phyloP scores from a whole-genome alignment of 2,329 filamentous ascomycete genomes.

The Penicillium verrucosum region DNA sequence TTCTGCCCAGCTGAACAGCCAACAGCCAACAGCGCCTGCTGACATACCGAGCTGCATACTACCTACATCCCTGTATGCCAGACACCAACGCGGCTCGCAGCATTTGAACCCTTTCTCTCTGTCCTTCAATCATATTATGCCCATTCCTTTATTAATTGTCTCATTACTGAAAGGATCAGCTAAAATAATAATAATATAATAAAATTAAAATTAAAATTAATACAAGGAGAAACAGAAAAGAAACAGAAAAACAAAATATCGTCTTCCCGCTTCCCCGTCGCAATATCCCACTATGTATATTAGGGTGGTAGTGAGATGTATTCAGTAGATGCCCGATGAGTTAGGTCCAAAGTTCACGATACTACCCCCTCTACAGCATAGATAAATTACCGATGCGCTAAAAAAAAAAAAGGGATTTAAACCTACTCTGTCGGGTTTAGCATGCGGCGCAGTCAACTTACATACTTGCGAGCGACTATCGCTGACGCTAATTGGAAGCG shows the following conservation, averaged over 20 bases:
- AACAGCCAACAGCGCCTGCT: background rate
- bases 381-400: background rate
- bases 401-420: background rate
- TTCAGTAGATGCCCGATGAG: background rate
- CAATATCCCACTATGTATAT: background rate
- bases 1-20: background rate
- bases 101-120: background rate
- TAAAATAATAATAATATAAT: background rate
- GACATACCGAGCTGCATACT: background rate
- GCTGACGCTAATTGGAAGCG: background rate
- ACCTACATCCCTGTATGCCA: background rate
- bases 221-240: background rate
- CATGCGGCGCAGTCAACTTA: slow-evolving; percentile 9
- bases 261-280: background rate
- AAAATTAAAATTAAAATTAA: background rate
- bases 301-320: background rate
- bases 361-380: background rate
- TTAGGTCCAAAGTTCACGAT: background rate
- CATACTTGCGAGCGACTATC: background rate
- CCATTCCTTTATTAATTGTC: background rate
- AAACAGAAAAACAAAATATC: background rate
- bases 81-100: background rate
- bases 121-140: background rate
- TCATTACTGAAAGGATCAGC: background rate
- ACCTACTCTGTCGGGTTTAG: background rate